Base-by-base conservation (phyloP, 352 stramenopile species). In the Globisporangium canariense region DNA sequence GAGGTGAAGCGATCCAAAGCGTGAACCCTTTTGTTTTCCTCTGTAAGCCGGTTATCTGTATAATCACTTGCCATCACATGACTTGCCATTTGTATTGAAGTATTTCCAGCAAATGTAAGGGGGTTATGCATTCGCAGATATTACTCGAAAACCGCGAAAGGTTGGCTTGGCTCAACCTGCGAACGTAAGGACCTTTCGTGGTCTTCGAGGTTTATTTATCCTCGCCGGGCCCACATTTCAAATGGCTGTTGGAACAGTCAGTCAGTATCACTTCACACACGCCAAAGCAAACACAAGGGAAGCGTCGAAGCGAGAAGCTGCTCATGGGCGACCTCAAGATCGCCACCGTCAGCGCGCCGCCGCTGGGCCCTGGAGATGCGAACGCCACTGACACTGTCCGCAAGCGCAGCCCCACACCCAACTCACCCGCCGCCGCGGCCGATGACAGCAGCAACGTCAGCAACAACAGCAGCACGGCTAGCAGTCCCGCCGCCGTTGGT, bases 1-100 rank as follows among this genome's bases (percentile, higher is more conserved):
- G 53, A 58, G 20, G 54, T 65, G 51, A 68, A 68, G 60, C 43
- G 61, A 22, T 45, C 65, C 9, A 67, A 70, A 38, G 53, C 51
- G 38, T 67, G 36, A 65, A 14, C 43, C 38, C 16, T 43, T 58
- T 52, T 38, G 46, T 18, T 45, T 28, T 25, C 30, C 8, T 54
- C 14, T n/a, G 5, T 10, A 13, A 58, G 2, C 30, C 51, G 51
- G 32, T 46, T 13, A 10, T 32, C 18, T 20, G 32, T n/a, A n/a
- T 51, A 36, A 62, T 62, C 25, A 45, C 22, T 62, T 62, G 45
- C 57, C 28, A 41, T 54, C 57, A 52, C 5, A 10, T 20, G 0
- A 47, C n/a, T 60, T 13, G 32, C n/a, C 10, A 41, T 14, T 41
- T 41, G 13, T 41, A 41, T 41, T 11, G 36, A 41, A 41, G 25